A percentile compares a stretch with the other conserved stretches of the same genome.
Conservation (phyloP, 1,284 basidiomycete species). For the Tausonia pullulans region DNA sequence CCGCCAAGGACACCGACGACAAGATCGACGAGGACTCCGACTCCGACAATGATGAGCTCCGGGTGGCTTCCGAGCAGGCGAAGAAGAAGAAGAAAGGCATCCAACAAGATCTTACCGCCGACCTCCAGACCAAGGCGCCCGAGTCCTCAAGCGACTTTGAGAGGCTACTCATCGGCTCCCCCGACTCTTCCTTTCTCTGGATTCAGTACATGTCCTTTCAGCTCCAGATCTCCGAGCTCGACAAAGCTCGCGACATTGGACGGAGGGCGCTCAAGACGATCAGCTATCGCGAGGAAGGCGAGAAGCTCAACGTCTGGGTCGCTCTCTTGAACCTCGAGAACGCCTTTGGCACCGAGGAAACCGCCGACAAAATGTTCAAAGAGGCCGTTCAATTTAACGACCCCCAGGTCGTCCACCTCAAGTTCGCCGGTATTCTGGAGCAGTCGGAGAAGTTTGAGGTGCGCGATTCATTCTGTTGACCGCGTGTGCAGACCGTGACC, state of each 20-base stretch:
- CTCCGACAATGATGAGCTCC: not conserved
- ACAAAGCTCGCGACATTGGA: constrained; percentile 82
- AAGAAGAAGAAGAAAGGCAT: constrained; percentile 54
- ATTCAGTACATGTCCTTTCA: constrained; percentile 99
- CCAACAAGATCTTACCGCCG: constrained; percentile 69
- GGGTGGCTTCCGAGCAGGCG: not conserved
- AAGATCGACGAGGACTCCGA: constrained; percentile 22
- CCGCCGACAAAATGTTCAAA: constrained; percentile 67
- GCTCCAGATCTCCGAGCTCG: constrained; percentile 85
- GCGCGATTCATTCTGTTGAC: constrained; percentile 3
- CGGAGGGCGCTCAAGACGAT: constrained; percentile 77
- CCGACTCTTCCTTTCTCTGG: constrained; percentile 96
- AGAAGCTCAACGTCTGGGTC: constrained; percentile 96
- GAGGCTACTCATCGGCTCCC: constrained; percentile 83
- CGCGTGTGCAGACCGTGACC: not conserved
- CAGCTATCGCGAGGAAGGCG: constrained; percentile 89
- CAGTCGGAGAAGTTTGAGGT: constrained; percentile 72
- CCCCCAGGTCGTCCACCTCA: constrained; percentile 76
- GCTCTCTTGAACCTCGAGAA: constrained; percentile 93
- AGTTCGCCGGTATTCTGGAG: constrained; percentile 73
- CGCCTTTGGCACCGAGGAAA: constrained; percentile 75
- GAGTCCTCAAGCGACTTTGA: constrained; percentile 92
- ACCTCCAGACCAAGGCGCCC: constrained; percentile 71
- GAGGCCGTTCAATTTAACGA: constrained; percentile 87
- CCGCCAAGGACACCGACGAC: constrained; percentile 37